Conservation (phyloP, 306 rosid genomes). For the Rosa persica region DNA sequence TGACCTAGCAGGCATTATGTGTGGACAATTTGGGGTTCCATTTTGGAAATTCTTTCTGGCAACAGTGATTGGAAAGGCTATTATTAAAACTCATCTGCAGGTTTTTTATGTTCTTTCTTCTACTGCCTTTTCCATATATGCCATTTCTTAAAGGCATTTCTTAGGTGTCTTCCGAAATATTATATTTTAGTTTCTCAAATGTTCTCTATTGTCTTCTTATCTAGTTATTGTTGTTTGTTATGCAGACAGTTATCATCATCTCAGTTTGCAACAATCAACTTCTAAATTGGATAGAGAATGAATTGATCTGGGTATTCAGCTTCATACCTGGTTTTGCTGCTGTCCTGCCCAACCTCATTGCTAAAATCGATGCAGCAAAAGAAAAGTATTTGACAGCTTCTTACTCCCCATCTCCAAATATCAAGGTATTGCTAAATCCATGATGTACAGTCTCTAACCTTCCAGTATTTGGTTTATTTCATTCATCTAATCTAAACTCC, state of each 20-base stretch:
- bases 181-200: background rate
- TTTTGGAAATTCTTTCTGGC: slow-evolving; percentile 89
- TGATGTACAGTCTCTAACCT: slow-evolving; percentile 1
- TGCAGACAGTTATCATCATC: slow-evolving; percentile 83
- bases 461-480: background rate
- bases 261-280: slow-evolving; percentile 97
- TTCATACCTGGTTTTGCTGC: slow-evolving; percentile 76
- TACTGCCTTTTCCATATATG: background rate
- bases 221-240: slow-evolving; percentile 7
- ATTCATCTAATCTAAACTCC: slow-evolving; percentile 4
- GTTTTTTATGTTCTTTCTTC: slow-evolving; percentile 40
- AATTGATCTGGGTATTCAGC: slow-evolving; percentile 84
- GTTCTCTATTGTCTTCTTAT: slow-evolving; percentile 7
- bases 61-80: slow-evolving; percentile 90
- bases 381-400: slow-evolving; percentile 73
- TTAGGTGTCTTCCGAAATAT: background rate
- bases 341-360: slow-evolving; percentile 49
- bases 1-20: slow-evolving; percentile 99
- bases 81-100: slow-evolving; percentile 96
- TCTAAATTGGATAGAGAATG: slow-evolving; percentile 91
- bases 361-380: slow-evolving; percentile 62
- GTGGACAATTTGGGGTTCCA: slow-evolving; percentile 95
- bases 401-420: slow-evolving; percentile 43
- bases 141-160: background rate
- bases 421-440: slow-evolving; percentile 53